phyloP scores from a whole-genome alignment of 257 asterid genomes.

The Coffea eugenioides region DNA sequence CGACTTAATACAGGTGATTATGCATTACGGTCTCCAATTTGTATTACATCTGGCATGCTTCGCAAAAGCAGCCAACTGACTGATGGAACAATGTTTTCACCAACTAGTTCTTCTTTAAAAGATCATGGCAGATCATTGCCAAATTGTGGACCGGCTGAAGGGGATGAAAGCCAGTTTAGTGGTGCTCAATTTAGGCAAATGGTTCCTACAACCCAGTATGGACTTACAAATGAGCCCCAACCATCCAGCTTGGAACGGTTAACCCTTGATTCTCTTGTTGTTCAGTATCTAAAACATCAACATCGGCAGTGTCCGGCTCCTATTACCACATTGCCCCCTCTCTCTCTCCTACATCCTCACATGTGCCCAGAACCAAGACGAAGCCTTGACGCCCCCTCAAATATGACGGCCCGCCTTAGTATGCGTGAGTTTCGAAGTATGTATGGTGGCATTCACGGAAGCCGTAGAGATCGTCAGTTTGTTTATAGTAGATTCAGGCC shows the following conservation, averaged over 20 bases:
- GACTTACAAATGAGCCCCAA: constrained; percentile 57
- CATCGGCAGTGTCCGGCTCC: constrained; percentile 99
- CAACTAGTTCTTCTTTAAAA: constrained; percentile 49
- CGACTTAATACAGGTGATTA: constrained; percentile 70
- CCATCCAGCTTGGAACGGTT: constrained; percentile 62
- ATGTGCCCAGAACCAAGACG: constrained; percentile 92
- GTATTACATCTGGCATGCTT: constrained; percentile 43
- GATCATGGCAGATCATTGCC: constrained; percentile 47
- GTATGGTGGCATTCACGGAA: constrained; percentile 79
- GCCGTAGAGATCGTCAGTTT: constrained; percentile 91
- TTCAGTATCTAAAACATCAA: constrained; percentile 94
- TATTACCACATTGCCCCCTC: constrained; percentile 96
- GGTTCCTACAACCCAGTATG: constrained; percentile 49
- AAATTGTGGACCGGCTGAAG: constrained; percentile 40
- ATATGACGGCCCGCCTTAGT: constrained; percentile 84
- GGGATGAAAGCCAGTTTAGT: constrained; percentile 46
- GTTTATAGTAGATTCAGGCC: constrained; percentile 95
- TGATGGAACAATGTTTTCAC: constrained; percentile 48
- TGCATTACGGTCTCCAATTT: constrained; percentile 52
- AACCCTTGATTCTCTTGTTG: constrained; percentile 84
- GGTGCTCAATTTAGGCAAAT: constrained; percentile 28
- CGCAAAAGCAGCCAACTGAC: constrained; percentile 57
- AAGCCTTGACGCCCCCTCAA: constrained; percentile 92
- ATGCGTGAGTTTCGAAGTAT: constrained; percentile 77
- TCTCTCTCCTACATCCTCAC: constrained; percentile 93